Evolutionary conservation across 108 stramenopile genomes (phyloP), one percentile per base, ranked within the genome.

Genomic region (Mediolabrus comicus): DNA sequence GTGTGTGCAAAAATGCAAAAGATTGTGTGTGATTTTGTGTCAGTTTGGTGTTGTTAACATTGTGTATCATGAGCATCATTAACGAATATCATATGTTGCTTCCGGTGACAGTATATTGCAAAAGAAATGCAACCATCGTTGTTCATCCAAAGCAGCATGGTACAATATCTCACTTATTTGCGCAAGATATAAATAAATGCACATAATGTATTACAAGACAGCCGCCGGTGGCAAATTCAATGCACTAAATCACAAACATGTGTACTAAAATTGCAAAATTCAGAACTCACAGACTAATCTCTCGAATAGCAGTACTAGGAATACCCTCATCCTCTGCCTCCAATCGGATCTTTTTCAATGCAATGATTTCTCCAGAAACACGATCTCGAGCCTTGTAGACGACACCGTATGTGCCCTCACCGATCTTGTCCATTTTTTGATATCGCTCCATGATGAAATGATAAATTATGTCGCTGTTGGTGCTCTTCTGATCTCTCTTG

Each of bases 331-430:
- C 94, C 72, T 95, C 94, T 1, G 96, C 95, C 66, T 95, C 96
- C 41, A 97, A 74, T 39, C 94, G 85, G 46, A 97, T 97, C 81
- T 96, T 95, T 69, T 98, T 98, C 51, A 98, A 56, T 5, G 98
- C 98, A 38, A 97, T 82, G 19, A 95, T 92, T 82, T 96, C 96
- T 26, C 94, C 95, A 3, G 92, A 94, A 19, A 88, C 90, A 22
- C 91, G 87, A 77, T 99, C 97, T 69, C 95, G 97, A 53, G 98
- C 98, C 66, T 98, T 98, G 92, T 99, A 99, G 1, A 99, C 99
- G 13, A 98, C 90, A 6, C 99, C 99, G 71, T 99, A 99, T 8
- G 99, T 98, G 28, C 97, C 93, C 72, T 98, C 92, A 5, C 95
- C 95, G 49, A 93, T 88, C 80, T 93, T 92, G 74, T 92, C 95